Base-by-base conservation (phyloP, 163 green algal genomes). In the Scenedesmus sp. region DNA sequence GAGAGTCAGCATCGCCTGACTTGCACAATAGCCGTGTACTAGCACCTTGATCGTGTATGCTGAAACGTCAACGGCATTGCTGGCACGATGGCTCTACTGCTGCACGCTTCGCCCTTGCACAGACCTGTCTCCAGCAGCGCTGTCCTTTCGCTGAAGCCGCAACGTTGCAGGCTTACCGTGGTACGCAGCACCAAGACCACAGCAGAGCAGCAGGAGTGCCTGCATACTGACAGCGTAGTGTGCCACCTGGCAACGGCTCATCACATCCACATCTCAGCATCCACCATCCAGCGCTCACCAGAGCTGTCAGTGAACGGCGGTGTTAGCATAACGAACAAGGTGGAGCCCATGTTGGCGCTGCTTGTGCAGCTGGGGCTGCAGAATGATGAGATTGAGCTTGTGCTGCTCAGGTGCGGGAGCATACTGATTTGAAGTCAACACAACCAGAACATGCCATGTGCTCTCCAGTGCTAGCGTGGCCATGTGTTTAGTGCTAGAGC, bases 311-410 rank as follows among this genome's bases (percentile, higher is more conserved):
- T 87, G 7, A 53, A 18, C 51, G 70, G 82, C 42, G n/a, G 44
- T 51, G 82, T 78, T 10, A 56, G 61, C 13, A 86, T 86, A 24
- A 46, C 46, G 37, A 86, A 59, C 46, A 89, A 89, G 42, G 85
- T 90, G 18, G 85, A 90, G 76, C 85, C 85, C 16, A 84, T 90
- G 85, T 49, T 90, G 22, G 33, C 70, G 68, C 85, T 90, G 12
- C 65, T 78, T 35, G 18, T 26, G 24, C n/a, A 70, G 65, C 85
- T 59, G 26, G 85, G 37, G 18, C 35, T 90, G 46, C 70, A 90
- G 70, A 37, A 16, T 37, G 65, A 72, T 16, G 85, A 90, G 26
- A 72, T 90, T 13, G 68, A 85, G 42, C 37, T 73, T 10, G 72
- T 90, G 85, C 85, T 90, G 42, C 70, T 90, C 9, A 76, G 65